Base-by-base conservation (phyloP, 768 basidiomycete species). In the Termitomyces sp. region DNA sequence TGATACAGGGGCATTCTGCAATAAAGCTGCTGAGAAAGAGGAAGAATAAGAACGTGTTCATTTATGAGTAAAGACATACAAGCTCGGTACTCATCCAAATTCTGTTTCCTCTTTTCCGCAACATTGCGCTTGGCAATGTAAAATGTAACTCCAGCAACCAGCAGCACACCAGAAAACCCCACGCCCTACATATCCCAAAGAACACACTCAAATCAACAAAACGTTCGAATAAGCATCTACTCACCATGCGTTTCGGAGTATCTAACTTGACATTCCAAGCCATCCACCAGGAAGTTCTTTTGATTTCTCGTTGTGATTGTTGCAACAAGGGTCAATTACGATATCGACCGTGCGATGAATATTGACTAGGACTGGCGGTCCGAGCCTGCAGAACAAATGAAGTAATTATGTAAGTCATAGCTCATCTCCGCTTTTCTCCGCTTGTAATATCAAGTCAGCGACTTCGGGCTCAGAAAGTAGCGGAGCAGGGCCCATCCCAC, bases 81-180 rank as follows among this genome's bases (percentile, higher is more conserved):
- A 40, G 60, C 55, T 54, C 65, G 58, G 38, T 70, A 67, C 25
- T 69, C 66, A 25, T 72, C 69, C 45, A 74, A 54, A 40, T 70
- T 70, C 7, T 60, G 60, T 53, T 64, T 74, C 31, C 74, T 65
- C 50, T 70, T 71, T 42, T 56, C 59, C 6, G 61, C 58, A 33
- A 74, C 69, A 22, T 56, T 60, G 48, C 64, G 63, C 59, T 72
- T 76, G 10, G 69, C 71, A 10, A 64, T 41, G 52, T 73, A 74
- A 31, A 74, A 68, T 0, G 68, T 59, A 5, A 64, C 53, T 12
- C 70, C 73, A 32, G 68, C 68, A 15, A 69, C 57, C 4, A 66
- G 41, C 15, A 74, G 63, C 5, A 63, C 63, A 5, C 70, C 70
- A 41, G 64, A 55, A 36, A 74, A 72, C 20, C 63, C 67, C 5